Conservation (phyloP, 2,329 filamentous ascomycete genomes). For the Colletotrichum sp. region DNA sequence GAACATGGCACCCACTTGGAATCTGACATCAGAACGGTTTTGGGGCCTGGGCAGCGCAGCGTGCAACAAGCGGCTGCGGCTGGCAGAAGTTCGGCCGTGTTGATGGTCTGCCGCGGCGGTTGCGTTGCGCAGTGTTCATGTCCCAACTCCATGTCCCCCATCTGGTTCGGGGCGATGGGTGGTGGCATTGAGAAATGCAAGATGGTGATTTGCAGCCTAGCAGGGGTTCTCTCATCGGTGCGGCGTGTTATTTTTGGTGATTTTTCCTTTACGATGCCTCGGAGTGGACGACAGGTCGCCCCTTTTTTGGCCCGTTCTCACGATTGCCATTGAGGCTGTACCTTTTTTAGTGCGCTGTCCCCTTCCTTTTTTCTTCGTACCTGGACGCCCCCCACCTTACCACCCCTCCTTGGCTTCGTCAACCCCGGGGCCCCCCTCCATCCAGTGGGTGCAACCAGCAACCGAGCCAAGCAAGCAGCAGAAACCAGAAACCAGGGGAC, state of each 20-base stretch:
- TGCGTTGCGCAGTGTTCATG: not conserved
- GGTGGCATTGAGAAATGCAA: conserved; percentile 4
- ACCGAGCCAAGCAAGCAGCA: conserved; percentile 17
- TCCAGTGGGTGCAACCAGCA: conserved; percentile 15
- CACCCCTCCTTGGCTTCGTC: not conserved
- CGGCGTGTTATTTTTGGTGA: conserved; percentile 21
- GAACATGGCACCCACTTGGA: not conserved
- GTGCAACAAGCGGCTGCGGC: conserved; percentile 6
- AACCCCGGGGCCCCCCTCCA: not conserved
- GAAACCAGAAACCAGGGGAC: conserved; percentile 15
- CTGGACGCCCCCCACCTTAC: conserved; percentile 1
- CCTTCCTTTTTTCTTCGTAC: conserved; percentile 18
- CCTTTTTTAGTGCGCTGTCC: conserved; percentile 9
- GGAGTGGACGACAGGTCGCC: conserved; percentile 13
- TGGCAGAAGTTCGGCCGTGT: not conserved
- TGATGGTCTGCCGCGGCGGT: not conserved
- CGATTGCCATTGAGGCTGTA: conserved; percentile 22
- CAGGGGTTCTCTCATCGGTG: conserved; percentile 12
- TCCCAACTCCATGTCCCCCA: not conserved
- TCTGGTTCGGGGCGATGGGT: conserved; percentile 5
- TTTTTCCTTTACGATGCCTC: not conserved
- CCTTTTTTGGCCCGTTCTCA: conserved; percentile 15
- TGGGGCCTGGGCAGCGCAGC: not conserved
- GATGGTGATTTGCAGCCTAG: conserved; percentile 18
- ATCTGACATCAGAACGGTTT: conserved; percentile 13